These are phyloP conservation scores for Hippophae rhamnoides DNA, from an alignment of 306 rosid genomes.

Conservation along the genomic window DNA sequence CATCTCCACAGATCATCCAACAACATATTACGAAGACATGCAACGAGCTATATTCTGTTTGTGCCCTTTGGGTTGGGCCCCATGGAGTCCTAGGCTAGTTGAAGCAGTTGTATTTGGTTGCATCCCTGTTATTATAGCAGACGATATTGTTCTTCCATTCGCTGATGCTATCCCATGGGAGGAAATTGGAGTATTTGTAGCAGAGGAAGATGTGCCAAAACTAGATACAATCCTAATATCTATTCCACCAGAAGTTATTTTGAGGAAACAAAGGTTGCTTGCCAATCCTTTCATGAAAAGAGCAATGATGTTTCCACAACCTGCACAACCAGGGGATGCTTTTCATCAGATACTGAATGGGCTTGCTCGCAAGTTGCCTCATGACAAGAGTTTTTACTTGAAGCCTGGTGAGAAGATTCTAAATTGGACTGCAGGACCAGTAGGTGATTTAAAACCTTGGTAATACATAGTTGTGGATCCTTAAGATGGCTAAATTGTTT, in stretches of 20 bases:
- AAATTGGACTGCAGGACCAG: conserved; percentile 43
- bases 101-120: conserved; percentile 50
- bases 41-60: conserved; percentile 41
- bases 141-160: conserved; percentile 41
- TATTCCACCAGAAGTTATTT: conserved; percentile 32
- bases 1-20: conserved; percentile 39
- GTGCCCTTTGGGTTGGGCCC: conserved; percentile 54
- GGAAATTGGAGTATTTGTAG: conserved; percentile 41
- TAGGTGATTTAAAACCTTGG: conserved; percentile 44
- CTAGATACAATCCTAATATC: conserved; percentile 37
- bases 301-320: conserved; percentile 48
- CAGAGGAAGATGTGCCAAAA: conserved; percentile 35
- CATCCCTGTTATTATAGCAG: conserved; percentile 44
- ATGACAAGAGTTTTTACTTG: conserved; percentile 22
- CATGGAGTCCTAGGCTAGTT: conserved; percentile 50
- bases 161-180: conserved; percentile 56
- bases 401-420: conserved; percentile 22
- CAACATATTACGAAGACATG: conserved; percentile 45
- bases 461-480: background rate
- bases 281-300: conserved; percentile 43
- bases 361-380: conserved; percentile 33
- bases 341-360: conserved; percentile 49
- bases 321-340: conserved; percentile 38
- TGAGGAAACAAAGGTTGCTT: conserved; percentile 43
- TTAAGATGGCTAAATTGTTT: too few species aligned